Base-by-base conservation (phyloP, 208 protist genomes). In the Acanthamoeba triangularis region DNA sequence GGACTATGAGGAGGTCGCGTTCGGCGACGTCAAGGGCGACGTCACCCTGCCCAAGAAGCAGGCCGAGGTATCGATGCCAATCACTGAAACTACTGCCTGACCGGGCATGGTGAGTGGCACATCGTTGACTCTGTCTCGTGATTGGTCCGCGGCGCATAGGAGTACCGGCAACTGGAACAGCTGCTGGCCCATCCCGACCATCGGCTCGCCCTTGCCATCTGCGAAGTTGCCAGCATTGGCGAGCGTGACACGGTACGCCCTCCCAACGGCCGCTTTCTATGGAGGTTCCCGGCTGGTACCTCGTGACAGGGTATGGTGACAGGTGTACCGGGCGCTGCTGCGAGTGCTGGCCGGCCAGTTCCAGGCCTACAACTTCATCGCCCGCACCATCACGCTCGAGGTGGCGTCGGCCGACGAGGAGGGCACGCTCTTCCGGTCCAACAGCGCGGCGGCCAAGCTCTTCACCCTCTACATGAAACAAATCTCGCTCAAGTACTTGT, bases 1-100 rank as follows among this genome's bases (percentile, higher is more conserved):
- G 18, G 78, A 87, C 78, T 87, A 87, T n/a, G 78, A 87, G 25
- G 47, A 16, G 1, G 56, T 87, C 44, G 78, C 78, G 4, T 87
- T 56, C 49, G 78, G 78, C 78, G 78, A 87, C 78, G 44, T 59
- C 30, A 23, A 11, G 28, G 33, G 69, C 10, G 78, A 52, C 49
- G 78, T 52, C 28, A 41, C n/a, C 20, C 78, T 87, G 41, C 78
- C 78, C n/a, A 87, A 87, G 44, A 16, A 59, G 44, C 78, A 87
- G 44, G 16, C 56, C 25, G 78, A 87, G 23, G 78, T 87, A 54
- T 23, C 0, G 14, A 18, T 14, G 5, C 37, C n/a, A n/a, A n/a
- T n/a, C n/a, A n/a, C n/a, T n/a, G n/a, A n/a, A n/a, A n/a, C n/a
- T n/a, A n/a, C n/a, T n/a, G n/a, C n/a, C n/a, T n/a, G n/a, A n/a